Base-by-base conservation (phyloP, 1,139 yeast species). In the Protomyces inouyei region DNA sequence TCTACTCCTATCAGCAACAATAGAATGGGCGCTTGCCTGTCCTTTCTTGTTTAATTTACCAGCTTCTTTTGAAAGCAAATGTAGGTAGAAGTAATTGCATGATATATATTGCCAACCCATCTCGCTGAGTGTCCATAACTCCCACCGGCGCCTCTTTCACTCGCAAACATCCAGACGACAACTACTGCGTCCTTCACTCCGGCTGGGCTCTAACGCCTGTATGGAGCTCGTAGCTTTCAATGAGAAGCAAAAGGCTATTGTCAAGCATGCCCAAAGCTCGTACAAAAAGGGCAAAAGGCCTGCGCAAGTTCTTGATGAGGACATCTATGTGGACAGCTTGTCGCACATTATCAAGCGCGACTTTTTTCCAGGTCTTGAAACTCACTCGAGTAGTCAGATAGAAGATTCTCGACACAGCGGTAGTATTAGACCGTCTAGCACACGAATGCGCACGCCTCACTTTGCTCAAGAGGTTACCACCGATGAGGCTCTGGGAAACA, bases 331-430 rank as follows among this genome's bases (percentile, higher is more conserved):
- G 3, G 65, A 59, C 16, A 66, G 71, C 18, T 59, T 75, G 21
- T 70, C 71, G 28, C 55, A 67, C 0, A 73, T 75, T 43, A 71
- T 75, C 45, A 67, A 70, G 28, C 69, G 76, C 3, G 76, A 74
- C 59, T 75, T 71, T 64, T 75, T 73, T 57, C 72, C 75, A 3
- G 72, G 69, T 23, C 67, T 68, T 16, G 43, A 60, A 52, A 54
- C 61, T 51, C 37, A 37, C 21, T 25, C 48, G 60, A 51, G 45
- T 18, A 40, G 21, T 18, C 23, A 46, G 5, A 28, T 6, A 28
- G 23, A 16, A 14, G n/a, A 52, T 14, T 23, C 36, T 3, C 43
- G 32, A 55, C 59, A 18, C 51, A 64, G 12, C 37, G 14, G 23
- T 55, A 53, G 36, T 51, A 64, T n/a, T 54, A 53, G 37, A 37